phyloP scores from a whole-genome alignment of 805 yeast genomes.

The Ogataea henricii region DNA sequence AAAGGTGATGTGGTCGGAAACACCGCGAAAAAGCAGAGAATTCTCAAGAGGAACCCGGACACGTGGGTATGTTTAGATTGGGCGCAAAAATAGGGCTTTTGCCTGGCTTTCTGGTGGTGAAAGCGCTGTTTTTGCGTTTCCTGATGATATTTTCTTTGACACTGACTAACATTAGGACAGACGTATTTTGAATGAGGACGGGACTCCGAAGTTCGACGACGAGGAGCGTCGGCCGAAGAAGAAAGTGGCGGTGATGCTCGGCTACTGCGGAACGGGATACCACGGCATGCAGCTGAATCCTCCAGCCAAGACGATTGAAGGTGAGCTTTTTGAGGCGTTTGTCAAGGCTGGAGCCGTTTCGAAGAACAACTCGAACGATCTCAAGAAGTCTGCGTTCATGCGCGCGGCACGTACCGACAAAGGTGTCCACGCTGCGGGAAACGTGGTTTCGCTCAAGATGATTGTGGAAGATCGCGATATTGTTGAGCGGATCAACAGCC shows the following conservation, averaged over 20 bases:
- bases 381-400: slow-evolving; percentile 85
- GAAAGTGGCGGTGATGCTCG: slow-evolving; percentile 87
- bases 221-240: slow-evolving; percentile 76
- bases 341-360: slow-evolving; percentile 87
- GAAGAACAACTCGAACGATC: slow-evolving; percentile 81
- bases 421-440: slow-evolving; percentile 98
- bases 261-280: slow-evolving; percentile 95
- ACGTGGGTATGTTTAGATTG: slow-evolving; percentile 56
- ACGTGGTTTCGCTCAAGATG: slow-evolving; percentile 80
- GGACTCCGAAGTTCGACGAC: slow-evolving; percentile 54
- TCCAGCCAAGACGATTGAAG: slow-evolving; percentile 86
- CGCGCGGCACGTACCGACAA: slow-evolving; percentile 89
- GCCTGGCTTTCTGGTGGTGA: background rate
- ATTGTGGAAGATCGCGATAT: slow-evolving; percentile 81
- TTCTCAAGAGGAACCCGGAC: slow-evolving; percentile 37
- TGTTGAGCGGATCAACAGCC: slow-evolving; percentile 67
- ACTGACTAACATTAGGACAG: slow-evolving; percentile 26
- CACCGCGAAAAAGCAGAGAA: slow-evolving; percentile 33
- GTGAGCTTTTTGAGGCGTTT: slow-evolving; percentile 81
- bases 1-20: slow-evolving; percentile 30
- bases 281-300: slow-evolving; percentile 96
- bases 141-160: background rate
- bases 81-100: background rate
- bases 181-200: slow-evolving; percentile 59
- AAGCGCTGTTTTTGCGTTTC: background rate